A percentile compares a stretch with the other conserved stretches of the same genome.
Conservation (phyloP, 306 rosid genomes). For the Calophaca sinica region DNA sequence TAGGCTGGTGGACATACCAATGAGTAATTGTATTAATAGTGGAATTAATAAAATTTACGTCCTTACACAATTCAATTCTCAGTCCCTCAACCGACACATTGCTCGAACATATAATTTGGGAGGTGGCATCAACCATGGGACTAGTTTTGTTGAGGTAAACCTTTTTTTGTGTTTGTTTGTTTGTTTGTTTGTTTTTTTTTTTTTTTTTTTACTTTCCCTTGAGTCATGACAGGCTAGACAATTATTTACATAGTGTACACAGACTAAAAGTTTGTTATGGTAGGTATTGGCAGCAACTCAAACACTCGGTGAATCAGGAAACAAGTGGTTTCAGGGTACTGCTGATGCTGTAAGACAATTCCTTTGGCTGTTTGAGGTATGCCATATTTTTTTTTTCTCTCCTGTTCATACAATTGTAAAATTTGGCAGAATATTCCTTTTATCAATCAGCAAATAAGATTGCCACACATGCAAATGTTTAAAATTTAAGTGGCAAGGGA, state of each 20-base stretch:
- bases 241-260: constrained; percentile 9
- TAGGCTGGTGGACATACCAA: constrained; percentile 63
- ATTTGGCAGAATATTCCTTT: constrained; percentile 18
- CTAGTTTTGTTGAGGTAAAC: constrained; percentile 62
- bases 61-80: constrained; percentile 64
- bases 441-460: constrained; percentile 28
- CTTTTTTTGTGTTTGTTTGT: not conserved
- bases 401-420: constrained; percentile 10
- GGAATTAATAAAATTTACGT: constrained; percentile 61
- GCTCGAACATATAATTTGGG: constrained; percentile 57
- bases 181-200: too few species aligned
- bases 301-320: constrained; percentile 60
- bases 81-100: constrained; percentile 63
- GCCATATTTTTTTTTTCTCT: constrained; percentile 28
- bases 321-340: constrained; percentile 66
- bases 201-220: not conserved
- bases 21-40: constrained; percentile 66
- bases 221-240: constrained; percentile 13
- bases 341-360: constrained; percentile 66
- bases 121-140: constrained; percentile 49
- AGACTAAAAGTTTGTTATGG: constrained; percentile 37
- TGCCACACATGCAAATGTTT: constrained; percentile 6
- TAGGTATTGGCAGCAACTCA: constrained; percentile 64
- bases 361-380: constrained; percentile 67
- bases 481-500: constrained; percentile 2